phyloP scores from a whole-genome alignment of 1,284 basidiomycete species.

The Ceratobasidium sp. region DNA sequence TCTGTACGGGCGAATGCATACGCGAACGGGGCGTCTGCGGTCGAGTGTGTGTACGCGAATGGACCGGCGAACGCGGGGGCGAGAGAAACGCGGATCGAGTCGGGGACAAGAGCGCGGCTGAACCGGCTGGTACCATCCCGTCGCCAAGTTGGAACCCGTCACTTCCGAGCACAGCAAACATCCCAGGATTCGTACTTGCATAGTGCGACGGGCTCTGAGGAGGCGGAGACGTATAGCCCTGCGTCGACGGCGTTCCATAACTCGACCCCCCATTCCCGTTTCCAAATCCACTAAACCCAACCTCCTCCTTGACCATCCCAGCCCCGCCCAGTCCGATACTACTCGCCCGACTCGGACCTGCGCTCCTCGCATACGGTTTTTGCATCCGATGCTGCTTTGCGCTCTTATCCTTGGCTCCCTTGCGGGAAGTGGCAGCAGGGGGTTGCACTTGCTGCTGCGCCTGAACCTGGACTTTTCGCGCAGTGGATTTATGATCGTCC shows the following conservation, averaged over 20 bases:
- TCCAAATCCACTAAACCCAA: neutral
- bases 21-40: constrained; percentile 28
- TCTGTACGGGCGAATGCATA: constrained; percentile 28
- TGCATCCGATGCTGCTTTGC: constrained; percentile 34
- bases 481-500: constrained; percentile 94
- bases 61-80: constrained; percentile 27
- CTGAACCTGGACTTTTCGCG: constrained; percentile 45
- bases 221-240: constrained; percentile 40
- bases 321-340: constrained; percentile 27
- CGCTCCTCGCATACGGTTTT: constrained; percentile 36
- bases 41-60: constrained; percentile 21
- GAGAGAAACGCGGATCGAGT: constrained; percentile 29
- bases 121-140: neutral
- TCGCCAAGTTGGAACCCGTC: constrained; percentile 15
- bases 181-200: constrained; percentile 4
- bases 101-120: constrained; percentile 5
- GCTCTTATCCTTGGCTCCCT: constrained; percentile 24
- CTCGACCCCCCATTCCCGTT: constrained; percentile 13
- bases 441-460: neutral
- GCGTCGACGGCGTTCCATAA: constrained; percentile 41
- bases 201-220: constrained; percentile 32
- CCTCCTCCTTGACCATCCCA: constrained; percentile 34
- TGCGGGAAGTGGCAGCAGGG: neutral
- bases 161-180: constrained; percentile 10
- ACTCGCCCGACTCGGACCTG: constrained; percentile 38